phyloP scores from a whole-genome alignment of 805 yeast genomes.

The Millerozyma miso region DNA sequence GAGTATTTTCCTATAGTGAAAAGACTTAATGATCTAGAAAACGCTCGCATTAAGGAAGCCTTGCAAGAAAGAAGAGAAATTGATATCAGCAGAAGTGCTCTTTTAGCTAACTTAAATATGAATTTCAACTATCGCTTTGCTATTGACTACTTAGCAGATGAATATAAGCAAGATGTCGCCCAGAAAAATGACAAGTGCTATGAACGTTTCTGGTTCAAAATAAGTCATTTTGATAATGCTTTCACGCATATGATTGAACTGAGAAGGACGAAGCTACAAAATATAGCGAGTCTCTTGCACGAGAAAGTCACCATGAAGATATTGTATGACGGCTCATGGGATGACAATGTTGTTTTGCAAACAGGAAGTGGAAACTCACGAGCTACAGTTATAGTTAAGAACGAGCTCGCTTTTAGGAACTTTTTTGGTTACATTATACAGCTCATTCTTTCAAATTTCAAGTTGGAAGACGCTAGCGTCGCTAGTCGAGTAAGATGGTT shows the following conservation, averaged over 20 bases:
- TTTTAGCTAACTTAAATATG: slow-evolving; percentile 10
- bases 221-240: slow-evolving; percentile 14
- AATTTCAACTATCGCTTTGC: slow-evolving; percentile 15
- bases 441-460: slow-evolving; percentile 1
- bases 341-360: slow-evolving; percentile 3
- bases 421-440: slow-evolving; percentile 4
- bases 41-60: neutral
- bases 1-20: slow-evolving; percentile 12
- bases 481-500: neutral
- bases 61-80: neutral
- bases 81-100: slow-evolving; percentile 7
- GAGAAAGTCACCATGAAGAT: slow-evolving; percentile 5
- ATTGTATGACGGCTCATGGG: slow-evolving; percentile 1
- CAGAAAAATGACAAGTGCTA: neutral
- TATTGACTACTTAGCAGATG: slow-evolving; percentile 5
- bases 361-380: neutral
- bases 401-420: slow-evolving; percentile 3
- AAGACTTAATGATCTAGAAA: neutral
- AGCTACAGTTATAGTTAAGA: slow-evolving; percentile 3
- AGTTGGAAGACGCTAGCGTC: neutral
- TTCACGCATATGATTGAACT: slow-evolving; percentile 8
- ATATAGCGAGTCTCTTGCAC: slow-evolving; percentile 6
- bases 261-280: slow-evolving; percentile 5
- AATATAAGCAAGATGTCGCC: neutral
- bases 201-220: slow-evolving; percentile 18